Base-by-base conservation (phyloP, 306 rosid genomes). In the Begonia loranthoides region DNA sequence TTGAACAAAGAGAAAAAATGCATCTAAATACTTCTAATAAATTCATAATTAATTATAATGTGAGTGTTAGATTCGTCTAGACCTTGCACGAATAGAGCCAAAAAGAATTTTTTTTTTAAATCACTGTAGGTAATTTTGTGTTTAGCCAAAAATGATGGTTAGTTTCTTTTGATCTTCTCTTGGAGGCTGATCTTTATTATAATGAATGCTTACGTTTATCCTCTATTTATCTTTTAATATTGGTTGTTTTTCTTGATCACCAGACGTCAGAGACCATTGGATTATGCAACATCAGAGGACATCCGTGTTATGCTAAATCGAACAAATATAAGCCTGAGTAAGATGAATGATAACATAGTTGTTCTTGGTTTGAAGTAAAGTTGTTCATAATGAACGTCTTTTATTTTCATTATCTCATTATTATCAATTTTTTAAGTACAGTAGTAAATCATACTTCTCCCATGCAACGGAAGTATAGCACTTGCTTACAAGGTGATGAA, bases 241-340 rank as follows among this genome's bases (percentile, higher is more conserved):
- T 43, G 1, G 13, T 43, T 43, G 1, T 10, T 4, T 62, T 15
- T 56, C 28, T 10, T 40, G n/a, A 45, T 49, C 36, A 21, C 56
- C 58, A 73, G 75, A 51, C 60, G 75, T 45, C 79, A 73, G 50
- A 68, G 72, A 65, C 71, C 72, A 21, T 49, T 73, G 45, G 75
- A 73, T 57, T 55, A 68, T 58, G 74, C 79, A 21, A 56, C 34
- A 52, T 60, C 75, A 17, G 75, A 73, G 54, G 71, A 73, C 49
- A 60, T 68, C 74, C 79, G 75, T 45, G 68, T 51, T 68, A 60
- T 56, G 69, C 69, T 61, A 41, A 73, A 49, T 41, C 68, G 68
- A 40, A 52, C 72, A 38, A 68, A 60, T 45, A 60, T 57, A 41
- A 57, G 59, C 44, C 59, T 41, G 44, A 53, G 75, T 69, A 73